Percentiles rank a stretch among this genome's conserved stretches.
phyloP scores from a whole-genome alignment of 345 rosid species.

The Gossypium anomalum region DNA sequence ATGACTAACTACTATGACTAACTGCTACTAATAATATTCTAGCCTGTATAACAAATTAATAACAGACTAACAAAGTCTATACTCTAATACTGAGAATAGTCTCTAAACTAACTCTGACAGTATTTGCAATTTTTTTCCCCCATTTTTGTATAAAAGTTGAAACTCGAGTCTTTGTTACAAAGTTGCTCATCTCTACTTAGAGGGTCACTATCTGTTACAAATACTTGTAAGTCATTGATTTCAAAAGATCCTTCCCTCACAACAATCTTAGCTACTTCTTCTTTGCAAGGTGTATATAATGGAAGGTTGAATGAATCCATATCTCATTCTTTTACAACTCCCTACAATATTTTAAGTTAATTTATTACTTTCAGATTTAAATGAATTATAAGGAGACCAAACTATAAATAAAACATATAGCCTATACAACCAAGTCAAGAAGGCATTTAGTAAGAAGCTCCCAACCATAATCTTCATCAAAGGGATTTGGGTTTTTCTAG shows the following conservation, averaged over 20 bases:
- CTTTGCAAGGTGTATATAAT: slow-evolving; percentile 23
- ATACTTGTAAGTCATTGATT: slow-evolving; percentile 22
- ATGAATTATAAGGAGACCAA: not conserved
- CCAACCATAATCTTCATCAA: slow-evolving; percentile 17
- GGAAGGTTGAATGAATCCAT: slow-evolving; percentile 41
- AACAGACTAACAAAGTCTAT: too few species aligned
- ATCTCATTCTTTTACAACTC: slow-evolving; percentile 31
- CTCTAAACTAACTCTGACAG: not conserved
- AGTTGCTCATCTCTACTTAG: not conserved
- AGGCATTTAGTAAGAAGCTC: slow-evolving; percentile 23
- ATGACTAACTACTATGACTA: too few species aligned
- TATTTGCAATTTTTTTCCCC: not conserved
- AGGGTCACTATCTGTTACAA: not conserved
- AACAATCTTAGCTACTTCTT: slow-evolving; percentile 26
- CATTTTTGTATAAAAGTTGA: not conserved
- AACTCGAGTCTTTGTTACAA: not conserved
- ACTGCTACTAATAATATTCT: too few species aligned
- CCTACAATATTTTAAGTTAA: slow-evolving; percentile 14
- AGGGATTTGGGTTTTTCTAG: slow-evolving; percentile 32
- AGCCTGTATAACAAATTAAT: too few species aligned
- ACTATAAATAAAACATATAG: not conserved
- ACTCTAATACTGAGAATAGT: not conserved
- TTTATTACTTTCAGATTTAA: not conserved
- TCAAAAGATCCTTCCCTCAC: slow-evolving; percentile 34
- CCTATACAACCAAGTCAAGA: slow-evolving; percentile 25